Conservation (phyloP, 164 flowering plant species). For the Pachysandra terminalis region DNA sequence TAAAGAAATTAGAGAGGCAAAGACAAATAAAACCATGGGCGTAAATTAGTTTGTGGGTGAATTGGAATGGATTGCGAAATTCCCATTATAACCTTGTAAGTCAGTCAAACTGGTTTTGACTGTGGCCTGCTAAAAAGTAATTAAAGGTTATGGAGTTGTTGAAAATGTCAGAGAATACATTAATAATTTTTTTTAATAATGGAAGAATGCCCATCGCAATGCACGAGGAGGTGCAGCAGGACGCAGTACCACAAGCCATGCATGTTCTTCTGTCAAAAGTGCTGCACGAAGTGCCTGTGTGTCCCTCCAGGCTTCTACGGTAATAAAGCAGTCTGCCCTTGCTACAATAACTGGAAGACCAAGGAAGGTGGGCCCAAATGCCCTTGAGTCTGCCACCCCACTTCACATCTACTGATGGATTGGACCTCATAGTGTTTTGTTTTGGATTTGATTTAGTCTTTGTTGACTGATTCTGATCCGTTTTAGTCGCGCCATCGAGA, state of each 20-base stretch:
- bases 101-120: too few species aligned
- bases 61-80: background rate
- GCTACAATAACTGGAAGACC: constrained; percentile 76
- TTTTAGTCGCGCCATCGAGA: too few species aligned
- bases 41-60: too few species aligned
- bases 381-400: constrained; percentile 24
- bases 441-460: too few species aligned
- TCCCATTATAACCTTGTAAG: background rate
- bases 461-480: too few species aligned
- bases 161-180: too few species aligned
- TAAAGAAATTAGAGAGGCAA: too few species aligned
- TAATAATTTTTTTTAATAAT: constrained; percentile 4
- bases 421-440: too few species aligned
- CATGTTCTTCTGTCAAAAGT: constrained; percentile 52
- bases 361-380: constrained; percentile 58
- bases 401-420: background rate
- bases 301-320: constrained; percentile 63
- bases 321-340: constrained; percentile 54
- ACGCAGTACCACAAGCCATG: constrained; percentile 51
- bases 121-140: too few species aligned
- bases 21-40: too few species aligned
- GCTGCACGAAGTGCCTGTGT: constrained; percentile 53
- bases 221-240: constrained; percentile 40
- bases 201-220: constrained; percentile 47
- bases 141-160: too few species aligned